Evolutionary conservation across 768 basidiomycete genomes (phyloP), one percentile per base, ranked within the genome.

Genomic region (Agaricus subrufescens): DNA sequence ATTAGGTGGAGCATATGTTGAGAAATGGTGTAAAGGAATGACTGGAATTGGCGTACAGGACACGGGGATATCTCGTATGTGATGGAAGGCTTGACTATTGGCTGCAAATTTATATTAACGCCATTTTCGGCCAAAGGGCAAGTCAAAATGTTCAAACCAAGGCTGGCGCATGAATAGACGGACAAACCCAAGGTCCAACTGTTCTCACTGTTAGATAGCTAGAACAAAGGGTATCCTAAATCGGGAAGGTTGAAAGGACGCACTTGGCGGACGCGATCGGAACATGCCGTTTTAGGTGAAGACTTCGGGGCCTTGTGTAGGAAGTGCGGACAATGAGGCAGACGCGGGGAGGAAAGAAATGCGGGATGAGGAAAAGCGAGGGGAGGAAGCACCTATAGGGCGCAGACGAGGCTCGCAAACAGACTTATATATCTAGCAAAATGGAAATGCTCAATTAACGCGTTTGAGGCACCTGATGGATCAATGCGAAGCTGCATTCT

Each of bases 201-300:
- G 67, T 73, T 73, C 72, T 72, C 72, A 71, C 71, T 69, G 63
- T 65, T 63, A 59, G 62, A 62, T 63, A 62, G 61, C 61, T 60
- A 66, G 70, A 71, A 78, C 76, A 80, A 80, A 75, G 75, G 75
- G 70, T 66, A 65, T 62, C 69, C 78, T 74, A 73, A 66, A 78
- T 76, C 70, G 69, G 77, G 77, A 72, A 80, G 67, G 73, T 74
- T 77, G 64, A 78, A 80, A 76, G 75, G 68, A 61, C 64, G 64
- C 64, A 68, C 65, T 66, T 62, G 62, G 59, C 68, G 65, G 65
- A 68, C 65, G 63, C 62, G 65, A 71, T 72, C 71, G 70, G 69
- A 71, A 75, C 70, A 71, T 75, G 71, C 73, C 74, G 69, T 73
- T 72, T 71, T 62, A 71, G 71, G 69, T 58, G 58, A 67, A 61